Base-by-base conservation (phyloP, 352 stramenopile genomes). In the Aphanomyces cochlioides region DNA sequence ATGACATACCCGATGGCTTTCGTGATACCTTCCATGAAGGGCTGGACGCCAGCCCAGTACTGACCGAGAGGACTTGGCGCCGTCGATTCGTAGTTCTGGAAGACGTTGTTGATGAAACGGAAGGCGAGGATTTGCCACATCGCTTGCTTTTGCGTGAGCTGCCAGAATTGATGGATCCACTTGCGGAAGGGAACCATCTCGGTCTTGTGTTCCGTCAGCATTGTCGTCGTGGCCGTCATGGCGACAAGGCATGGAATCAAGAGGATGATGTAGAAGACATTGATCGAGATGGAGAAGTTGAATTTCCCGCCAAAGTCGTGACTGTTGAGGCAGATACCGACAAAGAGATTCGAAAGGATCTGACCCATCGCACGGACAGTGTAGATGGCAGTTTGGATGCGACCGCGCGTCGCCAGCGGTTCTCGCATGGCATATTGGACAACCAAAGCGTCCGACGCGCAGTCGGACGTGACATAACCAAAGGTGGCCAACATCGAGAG, bases 81-180 rank as follows among this genome's bases (percentile, higher is more conserved):
- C 50, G 50, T 58, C 15, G 50, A 58, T 7, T 36, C 50, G 17
- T 37, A 36, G 43, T 50, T 50, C 43, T 50, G 43, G 17, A 50
- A 50, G 10, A 50, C 43, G 43, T 50, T 50, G 10, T 12, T n/a
- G 17, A 50, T 50, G 43, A 50, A 50, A n/a, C 43, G 43, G 43
- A 50, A 50, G 10, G 43, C 43, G 17, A 50, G 43, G 43, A 50
- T 50, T n/a, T 50, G 43, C 43, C 43, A 50, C 43, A 50, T 50
- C 1, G 43, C 43, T 50, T 50, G 43, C 17, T 50, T 50, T 2
- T 50, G 43, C 17, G 43, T 50, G 43, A 50, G 43, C 43, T n/a
- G 10, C 43, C 43, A 50, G 17, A 50, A 50, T 50, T 50, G 43
- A n/a, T 50, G 10, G 43, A 50, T 50, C 43, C 43, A 50, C 43